Evolutionary conservation across 2,329 filamentous ascomycete species (phyloP).

Genomic region (Nothophaeocryptopus gaeumannii): DNA sequence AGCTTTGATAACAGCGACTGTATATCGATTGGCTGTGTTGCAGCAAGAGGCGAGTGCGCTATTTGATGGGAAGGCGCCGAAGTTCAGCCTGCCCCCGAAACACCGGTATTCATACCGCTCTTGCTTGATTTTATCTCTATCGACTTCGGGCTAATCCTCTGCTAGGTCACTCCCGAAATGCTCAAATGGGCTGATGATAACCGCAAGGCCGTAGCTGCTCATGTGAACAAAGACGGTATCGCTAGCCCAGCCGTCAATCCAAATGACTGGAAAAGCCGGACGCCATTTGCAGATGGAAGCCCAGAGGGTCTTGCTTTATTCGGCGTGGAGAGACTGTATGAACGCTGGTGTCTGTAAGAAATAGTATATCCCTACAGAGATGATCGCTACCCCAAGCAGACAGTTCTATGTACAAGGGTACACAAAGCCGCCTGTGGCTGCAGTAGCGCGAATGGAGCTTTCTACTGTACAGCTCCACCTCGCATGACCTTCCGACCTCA

Average conservation of each 20-base stretch:
- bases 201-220: slow-evolving; percentile 35
- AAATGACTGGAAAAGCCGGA: slow-evolving; percentile 25
- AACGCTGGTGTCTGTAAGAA: slow-evolving; percentile 22
- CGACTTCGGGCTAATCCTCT: background rate
- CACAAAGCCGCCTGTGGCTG: no score
- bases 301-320: slow-evolving; percentile 46
- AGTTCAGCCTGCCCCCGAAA: slow-evolving; percentile 9
- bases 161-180: slow-evolving; percentile 12
- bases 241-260: slow-evolving; percentile 45
- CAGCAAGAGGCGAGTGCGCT: slow-evolving; percentile 12
- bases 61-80: slow-evolving; percentile 9
- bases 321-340: slow-evolving; percentile 44
- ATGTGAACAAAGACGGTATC: slow-evolving; percentile 40
- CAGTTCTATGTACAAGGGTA: no score
- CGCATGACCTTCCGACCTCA: no score
- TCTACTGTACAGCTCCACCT: no score
- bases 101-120: background rate
- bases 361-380: background rate
- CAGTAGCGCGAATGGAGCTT: no score
- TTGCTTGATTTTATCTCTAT: background rate
- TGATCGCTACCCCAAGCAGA: no score
- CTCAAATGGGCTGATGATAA: slow-evolving; percentile 45
- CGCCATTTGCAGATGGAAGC: slow-evolving; percentile 26
- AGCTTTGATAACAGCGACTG: slow-evolving; percentile 43
- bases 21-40: slow-evolving; percentile 41